A percentile compares a stretch with the other conserved stretches of the same genome.
Conservation (phyloP, 2,329 filamentous ascomycete genomes). For the Aspergillus nomiae region DNA sequence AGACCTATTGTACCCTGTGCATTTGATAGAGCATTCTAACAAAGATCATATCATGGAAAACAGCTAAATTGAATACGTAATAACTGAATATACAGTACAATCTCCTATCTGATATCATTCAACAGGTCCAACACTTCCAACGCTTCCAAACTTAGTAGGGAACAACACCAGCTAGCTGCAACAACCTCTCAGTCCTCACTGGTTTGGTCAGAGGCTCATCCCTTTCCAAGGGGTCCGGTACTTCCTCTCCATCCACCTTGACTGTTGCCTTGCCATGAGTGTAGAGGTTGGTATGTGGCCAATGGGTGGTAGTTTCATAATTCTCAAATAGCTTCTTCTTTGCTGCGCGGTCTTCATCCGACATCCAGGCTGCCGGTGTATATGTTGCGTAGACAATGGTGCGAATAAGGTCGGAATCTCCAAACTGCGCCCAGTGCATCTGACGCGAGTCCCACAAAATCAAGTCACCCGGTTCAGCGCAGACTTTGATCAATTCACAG, state of each 20-base stretch:
- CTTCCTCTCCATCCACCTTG: constrained; percentile 12
- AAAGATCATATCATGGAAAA: no score
- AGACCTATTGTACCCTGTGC: no score
- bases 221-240: constrained; percentile 15
- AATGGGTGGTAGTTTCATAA: constrained; percentile 20
- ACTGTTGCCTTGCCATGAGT: constrained; percentile 12
- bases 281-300: constrained; percentile 23
- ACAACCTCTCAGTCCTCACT: constrained; percentile 5
- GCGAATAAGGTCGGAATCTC: constrained; percentile 17
- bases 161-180: constrained; percentile 11
- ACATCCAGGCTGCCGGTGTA: constrained; percentile 14
- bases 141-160: not conserved
- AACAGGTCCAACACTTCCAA: not conserved
- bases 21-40: no score
- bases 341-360: constrained; percentile 4
- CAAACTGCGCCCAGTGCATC: constrained; percentile 19
- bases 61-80: no score
- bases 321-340: constrained; percentile 18
- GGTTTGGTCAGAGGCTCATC: constrained; percentile 19
- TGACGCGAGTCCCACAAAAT: constrained; percentile 24
- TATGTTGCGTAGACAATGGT: constrained; percentile 19
- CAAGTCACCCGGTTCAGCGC: constrained; percentile 21
- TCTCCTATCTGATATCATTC: not conserved
- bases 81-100: no score
- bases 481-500: constrained; percentile 21